These are phyloP conservation scores for Trichoderma gracile DNA, from an alignment of 2,329 filamentous ascomycete species.

Conservation along the genomic window DNA sequence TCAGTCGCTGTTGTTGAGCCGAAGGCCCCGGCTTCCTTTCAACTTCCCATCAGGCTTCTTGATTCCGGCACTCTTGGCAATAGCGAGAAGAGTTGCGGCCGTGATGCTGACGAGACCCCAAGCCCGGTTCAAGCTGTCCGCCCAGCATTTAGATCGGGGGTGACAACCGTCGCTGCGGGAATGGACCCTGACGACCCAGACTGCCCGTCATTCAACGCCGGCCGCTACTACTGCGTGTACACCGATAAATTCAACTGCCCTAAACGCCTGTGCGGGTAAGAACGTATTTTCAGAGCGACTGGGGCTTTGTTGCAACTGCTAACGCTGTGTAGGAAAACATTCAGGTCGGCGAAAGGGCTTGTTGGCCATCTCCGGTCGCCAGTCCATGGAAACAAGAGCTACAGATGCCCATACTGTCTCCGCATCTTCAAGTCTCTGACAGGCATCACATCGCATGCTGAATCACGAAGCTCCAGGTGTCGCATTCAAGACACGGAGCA, in stretches of 20 bases:
- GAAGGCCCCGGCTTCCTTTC: not conserved
- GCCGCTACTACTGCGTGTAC: slow-evolving; percentile 48
- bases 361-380: slow-evolving; percentile 48
- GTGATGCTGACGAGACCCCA: not conserved
- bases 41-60: not conserved
- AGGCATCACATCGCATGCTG: slow-evolving; percentile 51
- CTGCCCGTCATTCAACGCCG: slow-evolving; percentile 48
- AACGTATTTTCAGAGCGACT: not conserved
- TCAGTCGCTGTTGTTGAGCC: not conserved
- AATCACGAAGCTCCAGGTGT: slow-evolving; percentile 47
- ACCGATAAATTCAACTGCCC: slow-evolving; percentile 56
- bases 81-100: not conserved
- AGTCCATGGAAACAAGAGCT: slow-evolving; percentile 41
- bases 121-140: not conserved
- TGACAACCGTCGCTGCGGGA: slow-evolving; percentile 23
- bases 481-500: slow-evolving; percentile 44
- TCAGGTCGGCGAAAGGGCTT: slow-evolving; percentile 38
- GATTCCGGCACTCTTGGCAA: not conserved
- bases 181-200: slow-evolving; percentile 47
- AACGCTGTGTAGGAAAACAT: slow-evolving; percentile 42
- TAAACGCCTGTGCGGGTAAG: slow-evolving; percentile 52
- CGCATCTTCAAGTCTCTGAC: slow-evolving; percentile 44
- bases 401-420: slow-evolving; percentile 49
- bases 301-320: not conserved
- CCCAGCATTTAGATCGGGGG: slow-evolving; percentile 25